Evolutionary conservation across 345 rosid species (phyloP), one percentile per base, ranked within the genome.

Genomic region (Bruguiera gymnorhiza): DNA sequence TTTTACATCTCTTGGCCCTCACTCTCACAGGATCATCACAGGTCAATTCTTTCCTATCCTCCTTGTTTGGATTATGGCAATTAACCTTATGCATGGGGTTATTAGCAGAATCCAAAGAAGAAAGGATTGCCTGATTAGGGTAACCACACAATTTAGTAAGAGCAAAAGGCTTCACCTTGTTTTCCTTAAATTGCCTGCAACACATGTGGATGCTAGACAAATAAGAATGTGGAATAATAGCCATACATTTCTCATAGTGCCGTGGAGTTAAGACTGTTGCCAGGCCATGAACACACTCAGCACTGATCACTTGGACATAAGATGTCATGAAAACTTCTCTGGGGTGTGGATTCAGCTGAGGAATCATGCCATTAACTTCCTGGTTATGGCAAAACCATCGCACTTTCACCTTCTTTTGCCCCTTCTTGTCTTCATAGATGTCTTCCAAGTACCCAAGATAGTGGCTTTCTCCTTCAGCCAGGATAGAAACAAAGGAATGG

Each of bases 391-490:
- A 69, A 70, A 85, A 83, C 89, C 89, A 85, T 16, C 85, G 78
- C 70, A 85, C 86, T 77, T 72, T 81, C 54, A 77, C 86, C 79
- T 75, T 83, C 70, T 85, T 83, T 73, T 70, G 75, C 30, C 86
- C 89, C 59, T 75, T 83, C 67, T 70, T 83, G 65, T 85, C 81
- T 67, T 85, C 89, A 30, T 83, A 81, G 81, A 83, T 75, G 63
- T 83, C 89, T 77, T 83, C 86, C 67, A 83, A 31, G 48, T 85
- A 83, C 23, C 74, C 82, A 66, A 85, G 69, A 67, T 75, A 75
- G 63, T 60, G 70, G 21, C 61, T 67, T 39, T 73, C 78, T 73
- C 69, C 81, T 69, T 81, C 78, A 10, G 78, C 85, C 81, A 77
- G 53, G 68, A 85, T 61, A 39, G 61, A 79, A 23, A 81, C 84